These are phyloP conservation scores for Claviceps arundinis DNA, from an alignment of 2,329 filamentous ascomycete genomes.

Conservation along the genomic window DNA sequence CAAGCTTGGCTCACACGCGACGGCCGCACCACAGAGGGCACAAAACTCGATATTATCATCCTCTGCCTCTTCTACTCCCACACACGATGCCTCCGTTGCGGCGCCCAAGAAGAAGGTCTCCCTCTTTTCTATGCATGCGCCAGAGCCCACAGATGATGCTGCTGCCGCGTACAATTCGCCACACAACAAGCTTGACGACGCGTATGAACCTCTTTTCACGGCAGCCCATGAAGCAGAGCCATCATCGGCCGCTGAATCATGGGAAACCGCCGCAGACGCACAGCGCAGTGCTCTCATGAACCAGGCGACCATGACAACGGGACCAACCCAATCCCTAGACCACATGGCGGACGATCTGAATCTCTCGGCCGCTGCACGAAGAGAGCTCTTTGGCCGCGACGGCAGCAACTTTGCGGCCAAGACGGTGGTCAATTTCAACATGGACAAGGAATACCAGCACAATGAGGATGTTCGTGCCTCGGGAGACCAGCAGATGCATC, in stretches of 20 bases:
- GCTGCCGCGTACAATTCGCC: constrained; percentile 8
- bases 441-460: constrained; percentile 70
- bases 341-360: constrained; percentile 66
- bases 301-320: constrained; percentile 15
- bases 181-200: constrained; percentile 9
- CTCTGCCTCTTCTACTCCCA: neutral
- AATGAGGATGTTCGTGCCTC: constrained; percentile 65
- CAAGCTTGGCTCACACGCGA: constrained; percentile 5
- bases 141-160: constrained; percentile 19
- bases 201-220: constrained; percentile 42
- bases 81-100: constrained; percentile 9
- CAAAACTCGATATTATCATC: constrained; percentile 6
- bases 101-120: constrained; percentile 47
- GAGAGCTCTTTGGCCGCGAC: constrained; percentile 72
- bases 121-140: constrained; percentile 51
- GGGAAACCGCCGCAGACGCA: neutral
- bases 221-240: constrained; percentile 11
- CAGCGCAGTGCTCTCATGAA: constrained; percentile 13
- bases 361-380: constrained; percentile 60
- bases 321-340: constrained; percentile 44
- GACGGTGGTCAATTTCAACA: constrained; percentile 78
- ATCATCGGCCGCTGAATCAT: too few relatives aligned
- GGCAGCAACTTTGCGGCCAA: constrained; percentile 27
- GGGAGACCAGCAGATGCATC: constrained; percentile 61
- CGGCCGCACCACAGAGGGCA: constrained; percentile 4